These are phyloP conservation scores for Wickerhamiella occidentalis DNA, from an alignment of 805 yeast species.

Conservation along the genomic window DNA sequence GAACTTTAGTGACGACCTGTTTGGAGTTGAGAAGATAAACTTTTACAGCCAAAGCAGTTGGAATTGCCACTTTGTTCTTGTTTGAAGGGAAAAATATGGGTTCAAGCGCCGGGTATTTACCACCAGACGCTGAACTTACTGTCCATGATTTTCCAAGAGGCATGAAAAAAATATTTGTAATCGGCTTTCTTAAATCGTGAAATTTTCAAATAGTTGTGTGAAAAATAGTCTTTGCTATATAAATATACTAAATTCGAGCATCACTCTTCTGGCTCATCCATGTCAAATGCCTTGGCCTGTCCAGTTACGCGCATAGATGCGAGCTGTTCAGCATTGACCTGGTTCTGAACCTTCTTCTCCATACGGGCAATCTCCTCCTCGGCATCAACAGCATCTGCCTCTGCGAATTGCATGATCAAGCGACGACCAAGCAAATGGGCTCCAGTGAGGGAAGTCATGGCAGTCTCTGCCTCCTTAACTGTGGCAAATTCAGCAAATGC, in stretches of 20 bases:
- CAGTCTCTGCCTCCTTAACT: constrained; percentile 82
- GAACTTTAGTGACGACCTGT: constrained; percentile 27
- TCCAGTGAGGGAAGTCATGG: constrained; percentile 87
- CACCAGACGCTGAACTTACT: constrained; percentile 28
- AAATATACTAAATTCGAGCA: not conserved
- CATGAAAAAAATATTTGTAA: constrained; percentile 9
- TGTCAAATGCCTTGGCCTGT: constrained; percentile 46
- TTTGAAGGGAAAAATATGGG: constrained; percentile 29
- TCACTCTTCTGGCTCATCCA: constrained; percentile 36
- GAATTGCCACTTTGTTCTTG: constrained; percentile 26
- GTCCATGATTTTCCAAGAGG: constrained; percentile 20
- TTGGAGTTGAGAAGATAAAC: constrained; percentile 28
- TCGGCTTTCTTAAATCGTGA: not conserved
- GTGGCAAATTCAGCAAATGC: constrained; percentile 90
- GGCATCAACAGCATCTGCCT: constrained; percentile 65
- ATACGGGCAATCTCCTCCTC: constrained; percentile 84
- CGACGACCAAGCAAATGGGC: constrained; percentile 95
- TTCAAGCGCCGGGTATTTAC: constrained; percentile 26
- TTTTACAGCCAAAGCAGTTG: constrained; percentile 29
- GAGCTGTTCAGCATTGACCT: constrained; percentile 63
- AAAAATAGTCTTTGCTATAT: not conserved
- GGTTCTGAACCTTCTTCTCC: constrained; percentile 75
- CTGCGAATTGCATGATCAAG: constrained; percentile 85
- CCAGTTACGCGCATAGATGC: constrained; percentile 56
- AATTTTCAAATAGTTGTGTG: too few relatives aligned